phyloP scores from a whole-genome alignment of 2,329 filamentous ascomycete species.

The Aspergillus persii region DNA sequence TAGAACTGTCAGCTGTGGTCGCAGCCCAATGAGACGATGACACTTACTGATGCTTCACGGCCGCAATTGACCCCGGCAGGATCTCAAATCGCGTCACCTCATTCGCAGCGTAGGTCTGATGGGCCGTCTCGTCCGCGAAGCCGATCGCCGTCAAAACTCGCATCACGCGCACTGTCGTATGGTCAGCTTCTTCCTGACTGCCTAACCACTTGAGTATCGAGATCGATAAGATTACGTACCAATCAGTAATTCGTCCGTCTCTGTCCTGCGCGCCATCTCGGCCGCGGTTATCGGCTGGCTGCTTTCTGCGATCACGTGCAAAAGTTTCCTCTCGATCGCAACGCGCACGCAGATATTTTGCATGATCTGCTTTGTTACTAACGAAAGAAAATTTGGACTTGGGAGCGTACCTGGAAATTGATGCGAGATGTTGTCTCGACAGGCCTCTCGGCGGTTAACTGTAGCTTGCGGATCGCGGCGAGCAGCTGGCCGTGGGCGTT shows the following conservation, averaged over 20 bases:
- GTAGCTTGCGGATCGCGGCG: constrained; percentile 14
- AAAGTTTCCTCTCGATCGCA: constrained; percentile 11
- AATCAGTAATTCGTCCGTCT: constrained; percentile 11
- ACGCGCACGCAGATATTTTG: constrained; percentile 17
- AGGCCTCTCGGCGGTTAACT: constrained; percentile 15
- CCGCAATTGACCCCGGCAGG: constrained; percentile 15
- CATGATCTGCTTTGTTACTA: constrained; percentile 14
- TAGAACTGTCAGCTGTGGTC: background rate
- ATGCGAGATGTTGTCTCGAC: constrained; percentile 17
- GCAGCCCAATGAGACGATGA: background rate
- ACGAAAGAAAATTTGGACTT: no score
- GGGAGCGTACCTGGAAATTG: constrained; percentile 12
- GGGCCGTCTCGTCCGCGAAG: constrained; percentile 13
- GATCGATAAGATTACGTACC: constrained; percentile 6
- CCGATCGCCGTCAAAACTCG: constrained; percentile 18
- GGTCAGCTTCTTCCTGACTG: no score
- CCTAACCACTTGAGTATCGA: background rate
- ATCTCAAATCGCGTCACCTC: constrained; percentile 15
- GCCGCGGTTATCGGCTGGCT: constrained; percentile 6
- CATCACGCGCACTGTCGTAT: constrained; percentile 14
- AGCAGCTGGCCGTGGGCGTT: constrained; percentile 12
- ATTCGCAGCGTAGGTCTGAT: constrained; percentile 19
- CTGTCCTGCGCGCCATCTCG: constrained; percentile 8
- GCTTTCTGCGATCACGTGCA: constrained; percentile 6
- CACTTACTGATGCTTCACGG: constrained; percentile 18